Conservation (phyloP, 805 yeast species). For the Candida adriatica region DNA sequence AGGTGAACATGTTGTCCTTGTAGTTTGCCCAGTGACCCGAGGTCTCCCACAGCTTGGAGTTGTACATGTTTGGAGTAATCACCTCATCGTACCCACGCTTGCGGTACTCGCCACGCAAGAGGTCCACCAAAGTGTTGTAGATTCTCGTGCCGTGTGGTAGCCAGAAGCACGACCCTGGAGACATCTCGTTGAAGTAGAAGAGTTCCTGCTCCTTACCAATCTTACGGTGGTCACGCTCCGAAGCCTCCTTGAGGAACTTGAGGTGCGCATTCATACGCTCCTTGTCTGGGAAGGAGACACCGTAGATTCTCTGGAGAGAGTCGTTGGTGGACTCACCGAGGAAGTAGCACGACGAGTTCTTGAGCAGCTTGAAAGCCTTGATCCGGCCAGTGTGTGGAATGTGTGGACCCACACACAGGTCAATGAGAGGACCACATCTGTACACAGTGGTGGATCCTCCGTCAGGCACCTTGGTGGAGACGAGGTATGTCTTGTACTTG, state of each 20-base stretch:
- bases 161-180: conserved; percentile 99
- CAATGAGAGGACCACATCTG: conserved; percentile 96
- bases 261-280: conserved; percentile 91
- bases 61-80: conserved; percentile 98
- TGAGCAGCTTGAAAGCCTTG: conserved; percentile 87
- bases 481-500: conserved; percentile 88
- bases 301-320: conserved; percentile 94
- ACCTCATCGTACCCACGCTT: conserved; percentile 97
- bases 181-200: conserved; percentile 90
- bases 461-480: conserved; percentile 86
- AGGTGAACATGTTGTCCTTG: conserved; percentile 94
- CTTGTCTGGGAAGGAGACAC: conserved; percentile 98
- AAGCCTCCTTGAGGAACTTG: conserved; percentile 93
- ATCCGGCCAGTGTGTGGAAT: conserved; percentile 96
- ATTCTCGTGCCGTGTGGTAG: conserved; percentile 98
- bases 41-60: conserved; percentile 95
- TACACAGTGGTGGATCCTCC: conserved; percentile 94
- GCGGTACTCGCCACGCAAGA: conserved; percentile 79
- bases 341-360: conserved; percentile 95
- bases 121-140: conserved; percentile 77
- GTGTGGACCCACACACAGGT: conserved; percentile 96
- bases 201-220: conserved; percentile 95
- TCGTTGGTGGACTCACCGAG: conserved; percentile 90
- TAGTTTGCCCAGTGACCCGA: conserved; percentile 99
- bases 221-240: conserved; percentile 92